Conservation (phyloP, 179 eudicot genomes). For the Silene coronaria region DNA sequence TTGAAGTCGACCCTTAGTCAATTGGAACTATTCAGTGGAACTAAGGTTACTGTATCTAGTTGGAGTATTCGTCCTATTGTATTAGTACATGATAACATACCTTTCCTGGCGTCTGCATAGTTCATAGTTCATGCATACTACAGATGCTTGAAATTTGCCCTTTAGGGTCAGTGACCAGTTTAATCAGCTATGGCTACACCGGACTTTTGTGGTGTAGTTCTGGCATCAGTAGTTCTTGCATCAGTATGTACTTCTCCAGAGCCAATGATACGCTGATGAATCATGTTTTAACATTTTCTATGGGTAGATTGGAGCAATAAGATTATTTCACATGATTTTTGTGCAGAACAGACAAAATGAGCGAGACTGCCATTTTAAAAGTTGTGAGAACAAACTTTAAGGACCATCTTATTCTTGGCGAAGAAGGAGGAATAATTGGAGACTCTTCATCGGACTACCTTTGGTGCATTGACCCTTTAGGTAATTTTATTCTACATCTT, state of each 20-base stretch:
- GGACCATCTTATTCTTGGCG: conserved; percentile 97
- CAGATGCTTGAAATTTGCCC: not conserved
- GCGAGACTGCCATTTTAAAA: conserved; percentile 78
- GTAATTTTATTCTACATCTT: conserved; percentile 33
- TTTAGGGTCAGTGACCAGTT: not conserved
- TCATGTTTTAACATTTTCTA: not conserved
- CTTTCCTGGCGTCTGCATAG: not conserved
- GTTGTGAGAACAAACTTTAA: conserved; percentile 65
- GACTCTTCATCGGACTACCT: conserved; percentile 93
- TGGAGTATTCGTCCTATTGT: not conserved
- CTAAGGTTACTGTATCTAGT: not conserved
- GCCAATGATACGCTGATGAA: not conserved
- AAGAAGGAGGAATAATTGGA: conserved; percentile 95
- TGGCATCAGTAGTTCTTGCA: too few relatives aligned
- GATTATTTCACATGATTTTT: conserved; percentile 17
- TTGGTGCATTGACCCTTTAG: conserved; percentile 99
- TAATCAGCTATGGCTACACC: not conserved
- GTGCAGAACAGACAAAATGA: conserved; percentile 95
- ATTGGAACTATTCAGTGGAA: not conserved
- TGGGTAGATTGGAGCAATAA: conserved; percentile 5
- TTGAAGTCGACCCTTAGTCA: not conserved
- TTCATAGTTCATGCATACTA: not conserved
- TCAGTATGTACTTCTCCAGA: too few relatives aligned
- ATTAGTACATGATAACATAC: not conserved
- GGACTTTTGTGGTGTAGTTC: not conserved